Conservation (phyloP, 345 rosid species). For the Brassica napus region Da-Ae NC_063437.1:13762001-13762500, state of each 20-base stretch:
- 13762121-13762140: slow-evolving; percentile 25
- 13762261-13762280: slow-evolving; percentile 69
- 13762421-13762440: too few relatives aligned
- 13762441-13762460: too few relatives aligned
- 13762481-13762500: slow-evolving; percentile 41
- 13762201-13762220: slow-evolving; percentile 81
- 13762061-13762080: slow-evolving; percentile 46
- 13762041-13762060: not conserved
- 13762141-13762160: slow-evolving; percentile 93
- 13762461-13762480: too few relatives aligned
- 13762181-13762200: slow-evolving; percentile 84
- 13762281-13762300: not conserved
- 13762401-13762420: too few relatives aligned
- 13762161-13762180: slow-evolving; percentile 84
- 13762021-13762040: not conserved
- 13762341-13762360: too few relatives aligned
- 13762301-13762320: not conserved
- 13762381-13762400: too few relatives aligned
- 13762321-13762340: not conserved
- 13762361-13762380: too few relatives aligned
- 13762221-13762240: slow-evolving; percentile 96
- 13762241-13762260: slow-evolving; percentile 86
- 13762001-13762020: too few relatives aligned
- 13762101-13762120: slow-evolving; percentile 44
- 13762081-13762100: slow-evolving; percentile 58